Percentiles rank a stretch among this genome's conserved stretches.
Evolutionary conservation across 208 protist genomes (phyloP).

Genomic region (Crithidia fasciculata): DNA sequence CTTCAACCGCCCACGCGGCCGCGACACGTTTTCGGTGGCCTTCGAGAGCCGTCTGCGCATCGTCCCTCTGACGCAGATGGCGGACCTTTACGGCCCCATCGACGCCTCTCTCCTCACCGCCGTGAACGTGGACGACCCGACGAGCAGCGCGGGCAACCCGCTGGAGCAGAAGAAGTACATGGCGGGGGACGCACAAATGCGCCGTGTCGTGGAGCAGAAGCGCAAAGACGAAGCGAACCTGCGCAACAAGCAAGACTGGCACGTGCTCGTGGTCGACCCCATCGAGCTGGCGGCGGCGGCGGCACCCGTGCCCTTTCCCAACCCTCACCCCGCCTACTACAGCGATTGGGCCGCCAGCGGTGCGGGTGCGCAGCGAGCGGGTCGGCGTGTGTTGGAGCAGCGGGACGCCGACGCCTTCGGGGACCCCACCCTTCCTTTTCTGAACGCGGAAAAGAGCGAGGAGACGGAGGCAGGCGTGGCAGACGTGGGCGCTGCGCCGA

Average conservation of each 20-base stretch:
- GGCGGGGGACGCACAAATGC: constrained; percentile 37
- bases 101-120: constrained; percentile 27
- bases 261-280: constrained; percentile 75
- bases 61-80: constrained; percentile 31
- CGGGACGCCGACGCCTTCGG: constrained; percentile 8
- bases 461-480: no score
- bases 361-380: not conserved
- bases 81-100: constrained; percentile 36
- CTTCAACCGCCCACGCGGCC: constrained; percentile 82
- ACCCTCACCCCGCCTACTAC: constrained; percentile 70
- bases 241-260: constrained; percentile 37
- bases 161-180: constrained; percentile 41
- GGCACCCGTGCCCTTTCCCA: constrained; percentile 55
- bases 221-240: constrained; percentile 23
- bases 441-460: not conserved
- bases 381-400: constrained; percentile 18
- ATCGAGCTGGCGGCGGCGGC: constrained; percentile 40
- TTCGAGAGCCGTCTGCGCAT: constrained; percentile 75
- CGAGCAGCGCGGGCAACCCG: constrained; percentile 43
- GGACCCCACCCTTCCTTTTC: constrained; percentile 11
- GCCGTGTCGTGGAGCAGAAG: constrained; percentile 32
- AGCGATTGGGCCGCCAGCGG: constrained; percentile 29
- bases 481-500: no score
- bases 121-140: constrained; percentile 34
- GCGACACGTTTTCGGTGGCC: constrained; percentile 70